Base-by-base conservation (phyloP, 2,329 filamentous ascomycete species). In the Fusarium circinatum region DNA sequence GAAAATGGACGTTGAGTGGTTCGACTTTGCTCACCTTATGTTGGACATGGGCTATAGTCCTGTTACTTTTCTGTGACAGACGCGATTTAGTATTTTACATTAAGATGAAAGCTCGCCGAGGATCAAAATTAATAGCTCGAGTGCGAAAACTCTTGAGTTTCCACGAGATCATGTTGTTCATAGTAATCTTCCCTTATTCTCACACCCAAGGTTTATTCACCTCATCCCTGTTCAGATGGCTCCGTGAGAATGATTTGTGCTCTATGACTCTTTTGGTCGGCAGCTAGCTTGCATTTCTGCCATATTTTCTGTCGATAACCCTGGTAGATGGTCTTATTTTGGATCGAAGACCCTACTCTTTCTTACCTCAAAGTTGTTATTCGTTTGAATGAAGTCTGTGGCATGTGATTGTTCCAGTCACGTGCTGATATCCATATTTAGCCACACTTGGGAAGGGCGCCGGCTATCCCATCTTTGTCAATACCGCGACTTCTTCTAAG, bases 161-260 rank as follows among this genome's bases (percentile, higher is more conserved):
- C 48, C 34, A 58, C 51, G 55, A 72, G 51, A 61, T 61, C 39
- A 68, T 74, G 47, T 55, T 58, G 62, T 64, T 36, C 67, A 74
- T 68, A 71, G 63, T 71, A 51, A 74, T 59, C 62, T 68, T 62
- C 42, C 48, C 39, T 68, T 47, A n/a, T 49, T 55, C 65, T 26
- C 47, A 62, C 32, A 52, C 39, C 32, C 32, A 52, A 52, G 32
- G 30, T 26, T 57, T 26, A 42, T 20, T 47, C 30, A n/a, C 30
- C 49, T 52, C 18, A 26, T 39, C 39, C 20, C 24, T 47, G n/a
- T 34, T 18, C 30, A 26, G 18, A 15, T 26, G 28, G 18, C 28
- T 47, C 20, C 14, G 18, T 47, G 39, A 42, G 36, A 38, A 36
- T 54, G 49, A 54, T 30, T 41, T 55, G 36, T 30, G 48, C 20